These are phyloP conservation scores for Didymella lethalis DNA, from an alignment of 2,329 filamentous ascomycete species.

Conservation along the genomic window DNA sequence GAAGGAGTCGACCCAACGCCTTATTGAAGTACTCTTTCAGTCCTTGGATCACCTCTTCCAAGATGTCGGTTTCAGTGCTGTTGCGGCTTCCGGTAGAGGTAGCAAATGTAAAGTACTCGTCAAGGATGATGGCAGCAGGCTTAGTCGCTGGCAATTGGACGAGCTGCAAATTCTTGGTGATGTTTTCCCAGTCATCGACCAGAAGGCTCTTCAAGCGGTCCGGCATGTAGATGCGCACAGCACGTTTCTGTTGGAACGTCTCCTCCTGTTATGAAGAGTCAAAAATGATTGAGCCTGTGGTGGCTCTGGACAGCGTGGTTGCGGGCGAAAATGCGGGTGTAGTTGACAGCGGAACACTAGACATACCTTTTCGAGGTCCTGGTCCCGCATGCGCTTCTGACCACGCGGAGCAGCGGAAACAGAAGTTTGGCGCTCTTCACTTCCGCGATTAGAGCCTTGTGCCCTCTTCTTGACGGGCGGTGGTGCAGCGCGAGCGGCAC, in stretches of 20 bases:
- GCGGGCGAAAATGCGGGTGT: neutral
- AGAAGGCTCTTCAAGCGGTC: conserved; percentile 90
- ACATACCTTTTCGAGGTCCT: conserved; percentile 79
- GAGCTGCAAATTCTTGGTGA: conserved; percentile 93
- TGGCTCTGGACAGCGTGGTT: no score
- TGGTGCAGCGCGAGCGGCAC: conserved; percentile 53
- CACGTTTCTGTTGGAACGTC: conserved; percentile 80
- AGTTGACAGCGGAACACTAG: neutral
- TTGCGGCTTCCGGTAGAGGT: conserved; percentile 66
- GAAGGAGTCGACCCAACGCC: conserved; percentile 82
- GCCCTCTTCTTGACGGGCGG: conserved; percentile 64
- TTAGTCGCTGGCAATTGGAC: conserved; percentile 81
- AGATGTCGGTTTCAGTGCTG: conserved; percentile 79
- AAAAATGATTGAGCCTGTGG: conserved; percentile 4
- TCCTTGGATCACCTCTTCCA: conserved; percentile 87
- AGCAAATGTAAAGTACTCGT: conserved; percentile 80
- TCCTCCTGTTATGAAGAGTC: conserved; percentile 74
- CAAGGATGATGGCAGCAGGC: conserved; percentile 78
- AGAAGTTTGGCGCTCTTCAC: conserved; percentile 76
- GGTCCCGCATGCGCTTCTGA: conserved; percentile 78
- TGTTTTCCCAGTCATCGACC: conserved; percentile 98
- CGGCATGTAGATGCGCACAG: conserved; percentile 84
- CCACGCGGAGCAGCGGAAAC: conserved; percentile 67
- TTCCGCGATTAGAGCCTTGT: conserved; percentile 71
- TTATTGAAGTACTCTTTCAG: conserved; percentile 95